These are phyloP conservation scores for Malassezia sp. DNA, from an alignment of 1,284 basidiomycete species.

Conservation along the genomic window DNA sequence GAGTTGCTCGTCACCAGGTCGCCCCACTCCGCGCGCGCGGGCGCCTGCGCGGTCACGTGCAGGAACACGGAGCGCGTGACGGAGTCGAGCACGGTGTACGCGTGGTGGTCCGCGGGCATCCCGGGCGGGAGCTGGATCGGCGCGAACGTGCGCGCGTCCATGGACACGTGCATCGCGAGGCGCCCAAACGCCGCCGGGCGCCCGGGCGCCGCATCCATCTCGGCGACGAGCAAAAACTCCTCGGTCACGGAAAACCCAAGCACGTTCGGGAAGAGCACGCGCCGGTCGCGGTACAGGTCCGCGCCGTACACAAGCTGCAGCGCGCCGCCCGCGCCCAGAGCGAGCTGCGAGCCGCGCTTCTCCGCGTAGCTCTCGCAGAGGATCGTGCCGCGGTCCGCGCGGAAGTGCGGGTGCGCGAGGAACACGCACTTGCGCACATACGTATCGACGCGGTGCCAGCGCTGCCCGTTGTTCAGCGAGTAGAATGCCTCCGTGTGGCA, in stretches of 20 bases:
- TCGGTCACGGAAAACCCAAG: constrained; percentile 94
- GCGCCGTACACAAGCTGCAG: constrained; percentile 69
- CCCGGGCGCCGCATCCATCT: constrained; percentile 58
- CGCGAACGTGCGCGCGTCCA: constrained; percentile 76
- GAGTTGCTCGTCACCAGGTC: constrained; percentile 88
- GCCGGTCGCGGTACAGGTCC: constrained; percentile 65
- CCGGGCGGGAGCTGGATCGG: constrained; percentile 76
- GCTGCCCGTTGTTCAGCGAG: constrained; percentile 54
- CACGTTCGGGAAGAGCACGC: constrained; percentile 65
- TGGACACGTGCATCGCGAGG: constrained; percentile 65
- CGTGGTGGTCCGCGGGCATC: constrained; percentile 75
- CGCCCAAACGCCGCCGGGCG: constrained; percentile 14
- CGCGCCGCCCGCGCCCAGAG: constrained; percentile 47
- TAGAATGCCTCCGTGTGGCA: constrained; percentile 40
- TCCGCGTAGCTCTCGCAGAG: constrained; percentile 77
- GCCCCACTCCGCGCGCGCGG: constrained; percentile 67
- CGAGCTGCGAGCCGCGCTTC: constrained; percentile 58
- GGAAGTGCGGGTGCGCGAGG: constrained; percentile 63
- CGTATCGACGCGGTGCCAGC: constrained; percentile 66
- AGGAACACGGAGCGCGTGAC: constrained; percentile 84
- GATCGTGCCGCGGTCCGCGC: constrained; percentile 73
- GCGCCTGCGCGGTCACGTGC: constrained; percentile 80
- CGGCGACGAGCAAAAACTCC: constrained; percentile 84
- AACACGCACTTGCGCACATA: constrained; percentile 89
- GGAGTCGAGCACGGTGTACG: constrained; percentile 88